These are phyloP conservation scores for Alternaria gaisen DNA, from an alignment of 2,329 filamentous ascomycete species.

Conservation along the genomic window DNA sequence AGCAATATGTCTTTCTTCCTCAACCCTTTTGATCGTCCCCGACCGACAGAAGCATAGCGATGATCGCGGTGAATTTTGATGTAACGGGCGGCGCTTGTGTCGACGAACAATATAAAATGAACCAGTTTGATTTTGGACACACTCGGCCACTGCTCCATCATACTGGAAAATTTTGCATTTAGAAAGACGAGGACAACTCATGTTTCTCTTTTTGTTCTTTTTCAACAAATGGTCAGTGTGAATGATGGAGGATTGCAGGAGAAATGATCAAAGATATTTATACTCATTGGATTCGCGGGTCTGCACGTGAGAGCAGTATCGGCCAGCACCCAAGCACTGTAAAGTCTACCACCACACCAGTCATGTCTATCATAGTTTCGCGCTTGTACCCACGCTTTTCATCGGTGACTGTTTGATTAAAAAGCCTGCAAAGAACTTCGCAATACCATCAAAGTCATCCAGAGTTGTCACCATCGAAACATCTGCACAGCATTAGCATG, in stretches of 20 bases:
- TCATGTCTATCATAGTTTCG: background rate
- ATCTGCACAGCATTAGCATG: conserved; percentile 29
- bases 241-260: background rate
- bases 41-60: too few relatives aligned
- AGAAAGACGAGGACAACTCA: too few relatives aligned
- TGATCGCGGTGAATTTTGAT: background rate
- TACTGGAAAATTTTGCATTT: too few relatives aligned
- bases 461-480: conserved; percentile 38
- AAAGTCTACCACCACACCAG: background rate
- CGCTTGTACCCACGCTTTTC: background rate
- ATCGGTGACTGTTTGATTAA: conserved; percentile 4
- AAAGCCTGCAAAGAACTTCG: conserved; percentile 35
- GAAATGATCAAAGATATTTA: background rate
- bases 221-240: too few relatives aligned
- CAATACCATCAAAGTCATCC: conserved; percentile 32
- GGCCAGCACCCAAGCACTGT: background rate
- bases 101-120: background rate
- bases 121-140: background rate
- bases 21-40: background rate
- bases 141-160: background rate
- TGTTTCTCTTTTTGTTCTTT: too few relatives aligned
- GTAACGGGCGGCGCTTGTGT: background rate
- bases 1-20: background rate
- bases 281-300: background rate
- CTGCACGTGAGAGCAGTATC: background rate